Base-by-base conservation (phyloP, 345 rosid species). In the Zanthoxylum bungeanum region DNA sequence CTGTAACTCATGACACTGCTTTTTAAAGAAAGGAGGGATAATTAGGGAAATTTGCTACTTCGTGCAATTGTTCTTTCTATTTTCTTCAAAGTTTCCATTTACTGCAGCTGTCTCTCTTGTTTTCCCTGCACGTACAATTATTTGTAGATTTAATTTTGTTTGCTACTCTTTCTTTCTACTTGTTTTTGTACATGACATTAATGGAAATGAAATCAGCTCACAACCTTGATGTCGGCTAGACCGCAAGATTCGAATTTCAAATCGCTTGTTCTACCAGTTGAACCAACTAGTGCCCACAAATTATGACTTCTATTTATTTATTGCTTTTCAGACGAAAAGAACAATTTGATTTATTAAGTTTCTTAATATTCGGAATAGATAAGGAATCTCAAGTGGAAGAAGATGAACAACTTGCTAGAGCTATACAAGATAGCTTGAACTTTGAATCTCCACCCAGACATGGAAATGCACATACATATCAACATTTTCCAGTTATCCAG, bases 371-470 rank as follows among this genome's bases (percentile, higher is more conserved):
- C 42, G 77, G 69, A 24, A 62, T 73, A 91, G 97, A 86, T 72
- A 76, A 80, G 46, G 84, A 80, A 50, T 60, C 77, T 68, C 92
- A 82, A 64, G 71, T 87, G 74, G 88, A 87, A 73, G 99, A 92
- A 77, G 98, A 95, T 81, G 99, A 92, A 74, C 93, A 80, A 66
- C 94, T 95, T 79, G 99, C 98, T 31, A 85, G 88, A 83, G 99
- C 98, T 27, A 6, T 89, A 73, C 94, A 92, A 83, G 97, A 92
- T 73, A 95, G 98, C 80, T 79, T 92, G 83, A 83, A 64, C 27
- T 75, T 85, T 58, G 91, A 86, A 73, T 77, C 90, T 78, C 83
- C 96, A 60, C 85, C 89, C 55, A 70, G 62, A 63, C 40, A 70
- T 47, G 85, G 79, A 78, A 58, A 22, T 73, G 85, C 78, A 64